Base-by-base conservation (phyloP, 495 filamentous ascomycete species). In the Xylaria cubensis region DNA sequence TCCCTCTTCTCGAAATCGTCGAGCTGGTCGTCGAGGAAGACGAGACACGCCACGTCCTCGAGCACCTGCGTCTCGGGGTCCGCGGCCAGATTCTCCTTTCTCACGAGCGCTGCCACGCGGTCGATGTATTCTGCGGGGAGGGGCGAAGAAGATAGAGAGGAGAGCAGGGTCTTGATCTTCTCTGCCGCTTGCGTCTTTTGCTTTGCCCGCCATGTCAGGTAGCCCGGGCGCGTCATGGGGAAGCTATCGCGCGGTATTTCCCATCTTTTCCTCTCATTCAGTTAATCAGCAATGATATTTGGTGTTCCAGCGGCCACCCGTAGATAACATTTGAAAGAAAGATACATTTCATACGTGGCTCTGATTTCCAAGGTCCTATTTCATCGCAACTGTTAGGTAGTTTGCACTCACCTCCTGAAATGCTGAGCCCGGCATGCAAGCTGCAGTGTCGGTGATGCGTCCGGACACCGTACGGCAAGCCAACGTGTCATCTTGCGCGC, bases 21-120 rank as follows among this genome's bases (percentile, higher is more conserved):
- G 72, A 95, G 90, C 82, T 94, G 92, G 77, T 93, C 93, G 78
- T 94, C 93, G 75, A 96, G 78, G 79, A 96, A 96, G 44, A 96
- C 93, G 56, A 96, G 81, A 80, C 93, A 96, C 19, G 93, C 93
- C 67, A 94, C 92, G 82, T 96, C 93, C 81, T 96, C 93, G 72
- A 96, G 80, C 8, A 87, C 84, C 85, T 93, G 91, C 70, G 87
- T 88, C 77, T 94, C 92, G 44, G 84, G 81, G 71, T 93, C 89
- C 67, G 81, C 72, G 80, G 85, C 86, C 73, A 93, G 76, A 50
- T 86, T 85, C 71, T 92, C 90, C 81, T 93, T 93, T 62, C 89
- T 78, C 56, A 93, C 85, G 79, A 93, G 76, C 39, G 84, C 82
- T 0, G 85, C 89, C 4, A 92, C 88, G 70, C 89, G 81, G 71